A percentile compares a stretch with the other conserved stretches of the same genome.
These are phyloP conservation scores for Dionaea muscipula DNA, from an alignment of 179 eudicot species.

Conservation along the genomic window DNA sequence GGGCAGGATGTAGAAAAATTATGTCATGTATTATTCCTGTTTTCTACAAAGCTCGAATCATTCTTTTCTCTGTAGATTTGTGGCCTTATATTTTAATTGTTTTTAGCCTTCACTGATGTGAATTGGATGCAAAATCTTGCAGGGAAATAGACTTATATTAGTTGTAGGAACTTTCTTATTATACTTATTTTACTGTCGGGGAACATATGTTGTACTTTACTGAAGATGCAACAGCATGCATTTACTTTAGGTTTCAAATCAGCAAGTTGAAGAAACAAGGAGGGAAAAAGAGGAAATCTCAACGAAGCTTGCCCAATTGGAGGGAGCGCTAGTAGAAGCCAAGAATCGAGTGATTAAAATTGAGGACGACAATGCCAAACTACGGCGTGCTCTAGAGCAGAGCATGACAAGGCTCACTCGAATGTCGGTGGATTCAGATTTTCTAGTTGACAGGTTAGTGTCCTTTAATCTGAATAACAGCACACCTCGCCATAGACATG, in stretches of 20 bases:
- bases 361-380: slow-evolving; percentile 80
- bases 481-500: not conserved
- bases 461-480: slow-evolving; percentile 4
- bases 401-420: slow-evolving; percentile 95
- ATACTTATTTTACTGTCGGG: not conserved
- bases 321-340: slow-evolving; percentile 43
- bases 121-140: not conserved
- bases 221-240: not conserved
- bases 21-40: no score
- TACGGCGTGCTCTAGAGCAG: slow-evolving; percentile 93
- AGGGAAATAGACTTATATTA: not conserved
- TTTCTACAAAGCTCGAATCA: no score
- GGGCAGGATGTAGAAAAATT: no score
- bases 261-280: slow-evolving; percentile 41
- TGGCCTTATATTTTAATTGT: no score
- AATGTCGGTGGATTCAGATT: slow-evolving; percentile 97
- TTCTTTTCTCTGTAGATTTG: no score
- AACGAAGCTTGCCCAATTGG: slow-evolving; percentile 50
- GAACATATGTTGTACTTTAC: not conserved
- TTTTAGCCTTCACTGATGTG: no score
- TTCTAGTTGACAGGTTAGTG: slow-evolving; percentile 80
- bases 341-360: slow-evolving; percentile 68
- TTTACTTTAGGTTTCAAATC: slow-evolving; percentile 54
- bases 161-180: no score
- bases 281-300: slow-evolving; percentile 58